Percentiles rank a stretch among this genome's conserved stretches.
phyloP scores from a whole-genome alignment of 179 eudicot species.

The Actinidia arguta region DNA sequence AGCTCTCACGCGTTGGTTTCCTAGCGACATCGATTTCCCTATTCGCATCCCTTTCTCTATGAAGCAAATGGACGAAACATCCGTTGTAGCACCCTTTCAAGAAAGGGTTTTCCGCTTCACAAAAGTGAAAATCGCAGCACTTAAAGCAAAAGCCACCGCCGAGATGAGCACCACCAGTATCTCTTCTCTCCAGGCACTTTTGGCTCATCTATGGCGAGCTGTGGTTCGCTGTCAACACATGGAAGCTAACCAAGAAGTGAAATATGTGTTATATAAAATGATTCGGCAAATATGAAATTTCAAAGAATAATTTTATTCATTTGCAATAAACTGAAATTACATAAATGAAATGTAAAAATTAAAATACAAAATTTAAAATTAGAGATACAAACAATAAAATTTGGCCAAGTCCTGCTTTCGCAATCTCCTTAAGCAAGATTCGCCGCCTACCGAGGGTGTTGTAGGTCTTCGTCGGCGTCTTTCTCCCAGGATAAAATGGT shows the following conservation, averaged over 20 bases:
- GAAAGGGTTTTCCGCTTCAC: conserved; percentile 37
- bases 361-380: too few relatives aligned
- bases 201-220: conserved; percentile 35
- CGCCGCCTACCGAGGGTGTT: too few relatives aligned
- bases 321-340: too few relatives aligned
- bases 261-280: not conserved
- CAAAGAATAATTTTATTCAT: too few relatives aligned
- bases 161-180: conserved; percentile 13
- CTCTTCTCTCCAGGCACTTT: conserved; percentile 32
- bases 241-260: not conserved
- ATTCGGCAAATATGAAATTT: too few relatives aligned
- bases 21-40: not conserved
- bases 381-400: too few relatives aligned
- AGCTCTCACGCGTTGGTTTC: not conserved
- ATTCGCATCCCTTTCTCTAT: not conserved
- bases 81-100: not conserved
- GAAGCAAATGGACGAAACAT: not conserved
- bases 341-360: too few relatives aligned
- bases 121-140: conserved; percentile 15
- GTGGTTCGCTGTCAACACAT: conserved; percentile 19
- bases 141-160: conserved; percentile 39
- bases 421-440: too few relatives aligned
- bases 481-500: too few relatives aligned
- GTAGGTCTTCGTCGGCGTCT: too few relatives aligned
- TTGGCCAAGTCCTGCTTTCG: too few relatives aligned